phyloP scores from a whole-genome alignment of 139 green algal species.

The Chlorella sorokiniana region DNA sequence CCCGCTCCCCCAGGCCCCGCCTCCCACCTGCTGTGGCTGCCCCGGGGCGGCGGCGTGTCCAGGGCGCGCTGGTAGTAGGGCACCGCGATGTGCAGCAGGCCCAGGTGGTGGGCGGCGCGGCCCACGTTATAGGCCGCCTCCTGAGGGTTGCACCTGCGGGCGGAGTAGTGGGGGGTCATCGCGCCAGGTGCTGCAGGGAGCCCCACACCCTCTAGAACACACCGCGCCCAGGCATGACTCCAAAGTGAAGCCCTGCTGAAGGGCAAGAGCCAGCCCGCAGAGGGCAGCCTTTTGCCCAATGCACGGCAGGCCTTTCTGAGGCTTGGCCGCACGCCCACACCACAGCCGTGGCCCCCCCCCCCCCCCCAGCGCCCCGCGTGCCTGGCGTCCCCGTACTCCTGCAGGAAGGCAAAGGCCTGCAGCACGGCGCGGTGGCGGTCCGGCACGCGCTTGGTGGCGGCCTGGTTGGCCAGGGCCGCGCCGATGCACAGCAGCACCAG shows the following conservation, averaged over 20 bases:
- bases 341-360: background rate
- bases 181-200: background rate
- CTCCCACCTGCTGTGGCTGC: background rate
- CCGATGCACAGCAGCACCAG: constrained; percentile 72
- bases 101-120: constrained; percentile 78
- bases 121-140: constrained; percentile 87
- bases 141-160: constrained; percentile 34
- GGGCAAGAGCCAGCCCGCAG: too few relatives aligned
- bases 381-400: constrained; percentile 44
- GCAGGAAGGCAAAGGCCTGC: constrained; percentile 80
- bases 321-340: background rate
- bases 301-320: too few relatives aligned
- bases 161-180: background rate
- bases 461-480: constrained; percentile 47
- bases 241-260: too few relatives aligned
- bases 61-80: constrained; percentile 66
- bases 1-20: too few relatives aligned
- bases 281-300: too few relatives aligned
- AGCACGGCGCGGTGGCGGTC: constrained; percentile 70
- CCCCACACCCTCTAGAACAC: too few relatives aligned
- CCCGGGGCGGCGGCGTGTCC: background rate
- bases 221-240: too few relatives aligned
- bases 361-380: background rate
- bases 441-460: constrained; percentile 42
- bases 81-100: constrained; percentile 76